Percentiles rank a stretch among this genome's conserved stretches.
Evolutionary conservation across 345 rosid genomes (phyloP).

Genomic region (Sisymbrium irio): DNA sequence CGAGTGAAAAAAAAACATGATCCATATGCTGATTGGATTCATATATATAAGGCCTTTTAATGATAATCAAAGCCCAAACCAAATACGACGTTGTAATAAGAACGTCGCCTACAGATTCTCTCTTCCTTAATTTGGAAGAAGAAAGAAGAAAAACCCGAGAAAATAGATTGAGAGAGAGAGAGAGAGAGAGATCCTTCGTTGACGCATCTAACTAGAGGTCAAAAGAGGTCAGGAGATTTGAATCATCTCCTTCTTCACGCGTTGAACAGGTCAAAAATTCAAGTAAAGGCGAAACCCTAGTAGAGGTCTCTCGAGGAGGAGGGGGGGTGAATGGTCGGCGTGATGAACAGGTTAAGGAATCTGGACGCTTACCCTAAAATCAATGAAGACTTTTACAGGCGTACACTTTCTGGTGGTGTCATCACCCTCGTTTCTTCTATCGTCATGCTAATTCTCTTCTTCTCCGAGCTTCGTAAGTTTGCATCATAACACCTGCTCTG

Average conservation of each 20-base stretch:
- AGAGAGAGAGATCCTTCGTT: slow-evolving; percentile 17
- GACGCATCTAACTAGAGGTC: slow-evolving; percentile 18
- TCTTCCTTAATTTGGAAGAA: slow-evolving; percentile 21
- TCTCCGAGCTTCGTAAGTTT: slow-evolving; percentile 61
- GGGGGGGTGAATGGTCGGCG: slow-evolving; percentile 39
- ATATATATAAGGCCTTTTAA: background rate
- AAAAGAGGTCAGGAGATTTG: slow-evolving; percentile 18
- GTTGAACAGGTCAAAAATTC: slow-evolving; percentile 20
- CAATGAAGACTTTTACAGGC: slow-evolving; percentile 86
- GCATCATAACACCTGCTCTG: background rate
- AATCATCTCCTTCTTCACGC: slow-evolving; percentile 26
- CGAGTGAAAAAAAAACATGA: background rate
- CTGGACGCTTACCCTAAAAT: slow-evolving; percentile 88
- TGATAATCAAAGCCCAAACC: background rate
- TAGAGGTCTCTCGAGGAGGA: too few relatives aligned
- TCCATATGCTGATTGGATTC: background rate
- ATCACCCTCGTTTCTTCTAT: slow-evolving; percentile 69
- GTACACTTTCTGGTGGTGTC: slow-evolving; percentile 84
- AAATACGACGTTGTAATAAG: background rate
- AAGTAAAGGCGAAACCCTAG: slow-evolving; percentile 16
- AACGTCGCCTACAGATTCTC: background rate
- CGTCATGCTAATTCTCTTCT: slow-evolving; percentile 61
- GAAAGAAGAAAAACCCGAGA: slow-evolving; percentile 17
- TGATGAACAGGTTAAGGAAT: slow-evolving; percentile 53
- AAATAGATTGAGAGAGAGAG: background rate